Base-by-base conservation (phyloP, 202 grass and related monocot species). In the Miscanthus sacchariflorus region DNA sequence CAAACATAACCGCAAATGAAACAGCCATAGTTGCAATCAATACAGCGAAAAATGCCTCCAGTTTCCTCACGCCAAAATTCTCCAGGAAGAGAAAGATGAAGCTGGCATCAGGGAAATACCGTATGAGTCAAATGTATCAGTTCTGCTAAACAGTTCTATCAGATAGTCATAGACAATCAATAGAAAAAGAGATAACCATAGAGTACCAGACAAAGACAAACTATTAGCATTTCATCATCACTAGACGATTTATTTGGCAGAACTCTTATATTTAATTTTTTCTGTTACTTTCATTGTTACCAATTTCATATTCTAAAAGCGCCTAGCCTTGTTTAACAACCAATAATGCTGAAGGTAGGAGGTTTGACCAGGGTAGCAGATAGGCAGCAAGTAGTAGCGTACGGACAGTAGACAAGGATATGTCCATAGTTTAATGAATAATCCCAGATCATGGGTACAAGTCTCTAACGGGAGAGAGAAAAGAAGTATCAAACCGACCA, bases 81-180 rank as follows among this genome's bases (percentile, higher is more conserved):
- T 98, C 96, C 63, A 98, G 90, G 89, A 95, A 96, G 76, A 98
- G 81, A 91, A 98, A 98, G 81, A 98, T 77, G 87, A 98, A 94
- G 85, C 96, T 98, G 92, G 28, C 80, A 88, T 86, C 38, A 93
- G 75, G 61, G 83, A 70, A 65, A 89, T 63, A 21, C 35, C 76
- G 87, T 18, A 80, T 68, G 77, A 90, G 72, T 27, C 15, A 81
- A 85, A 83, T 39, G 68, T 49, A 83, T 61, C 9, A 78, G 43
- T 58, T 86, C 56, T 40, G 8, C 36, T 9, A 25, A 38, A 88
- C 45, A 72, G 72, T 28, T 78, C 43, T 66, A 66, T 61, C 8
- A 61, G 56, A 65, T 78, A 49, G 45, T 12, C 24, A 69, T 61
- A 76, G 24, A 14, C 23, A 1, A 27, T 27, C 61, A 65, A 27